Evolutionary conservation across 371 early-diverging fungal genomes (phyloP).

Genomic region (Funneliformis caledonium): DNA sequence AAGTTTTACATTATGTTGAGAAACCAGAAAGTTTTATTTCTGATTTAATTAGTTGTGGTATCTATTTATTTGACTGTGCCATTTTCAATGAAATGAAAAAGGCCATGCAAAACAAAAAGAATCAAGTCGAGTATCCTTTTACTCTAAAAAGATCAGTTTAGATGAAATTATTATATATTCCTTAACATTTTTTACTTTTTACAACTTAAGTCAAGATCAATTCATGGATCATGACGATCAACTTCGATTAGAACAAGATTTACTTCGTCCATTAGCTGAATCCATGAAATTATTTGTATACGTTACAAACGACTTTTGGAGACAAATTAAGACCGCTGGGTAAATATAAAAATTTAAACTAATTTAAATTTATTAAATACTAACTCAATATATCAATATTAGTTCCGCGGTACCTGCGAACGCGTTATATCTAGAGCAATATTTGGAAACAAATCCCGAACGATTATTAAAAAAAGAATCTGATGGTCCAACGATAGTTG

Average conservation of each 20-base stretch:
- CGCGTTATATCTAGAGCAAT: conserved; percentile 84
- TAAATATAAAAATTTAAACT: conserved; percentile 38
- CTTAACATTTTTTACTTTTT: background rate
- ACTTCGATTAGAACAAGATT: conserved; percentile 90
- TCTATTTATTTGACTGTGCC: conserved; percentile 85
- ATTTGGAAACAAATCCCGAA: conserved; percentile 63
- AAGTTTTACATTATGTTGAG: conserved; percentile 96
- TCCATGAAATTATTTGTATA: conserved; percentile 81
- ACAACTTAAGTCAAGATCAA: conserved; percentile 48
- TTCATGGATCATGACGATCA: conserved; percentile 67
- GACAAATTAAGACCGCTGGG: conserved; percentile 94
- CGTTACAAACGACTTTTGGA: conserved; percentile 86
- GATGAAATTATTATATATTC: background rate
- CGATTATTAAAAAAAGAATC: conserved; percentile 59
- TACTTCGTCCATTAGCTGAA: conserved; percentile 84
- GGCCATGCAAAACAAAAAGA: conserved; percentile 50
- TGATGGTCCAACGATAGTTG: conserved; percentile 82
- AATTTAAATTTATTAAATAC: background rate
- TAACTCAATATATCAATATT: background rate
- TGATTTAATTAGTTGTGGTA: conserved; percentile 92
- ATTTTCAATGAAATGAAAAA: conserved; percentile 86
- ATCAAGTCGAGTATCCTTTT: conserved; percentile 28
- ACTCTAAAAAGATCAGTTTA: background rate
- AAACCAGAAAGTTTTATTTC: conserved; percentile 95
- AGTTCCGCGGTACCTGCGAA: conserved; percentile 95